A percentile compares a stretch with the other conserved stretches of the same genome.
Evolutionary conservation across 2,329 filamentous ascomycete genomes (phyloP).

Genomic region (Diaporthe humulicola): DNA sequence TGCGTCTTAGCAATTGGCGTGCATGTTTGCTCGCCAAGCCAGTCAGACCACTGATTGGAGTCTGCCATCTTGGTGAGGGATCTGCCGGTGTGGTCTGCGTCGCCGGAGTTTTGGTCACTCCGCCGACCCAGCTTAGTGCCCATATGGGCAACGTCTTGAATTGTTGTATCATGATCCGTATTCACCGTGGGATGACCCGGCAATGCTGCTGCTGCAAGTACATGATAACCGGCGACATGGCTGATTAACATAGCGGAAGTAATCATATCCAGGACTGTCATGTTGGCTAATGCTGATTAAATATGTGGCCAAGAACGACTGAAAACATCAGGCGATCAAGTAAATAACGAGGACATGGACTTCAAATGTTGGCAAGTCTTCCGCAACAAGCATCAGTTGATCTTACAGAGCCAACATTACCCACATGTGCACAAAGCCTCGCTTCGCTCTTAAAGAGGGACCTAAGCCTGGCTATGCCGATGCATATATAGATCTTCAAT

Average conservation of each 20-base stretch:
- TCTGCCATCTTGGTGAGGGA: not conserved
- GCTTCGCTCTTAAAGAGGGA: rapidly evolving
- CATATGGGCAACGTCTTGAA: not conserved
- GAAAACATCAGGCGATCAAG: not conserved
- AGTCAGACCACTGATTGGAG: slow-evolving; percentile 42
- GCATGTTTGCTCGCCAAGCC: slow-evolving; percentile 43
- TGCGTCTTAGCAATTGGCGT: slow-evolving; percentile 40
- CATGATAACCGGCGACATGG: not conserved
- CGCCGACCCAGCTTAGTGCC: no score
- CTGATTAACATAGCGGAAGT: not conserved
- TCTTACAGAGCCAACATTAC: no score
- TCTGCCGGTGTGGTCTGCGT: not conserved
- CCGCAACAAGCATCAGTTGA: not conserved
- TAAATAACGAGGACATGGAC: not conserved
- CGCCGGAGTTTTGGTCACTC: not conserved
- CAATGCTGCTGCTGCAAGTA: not conserved
- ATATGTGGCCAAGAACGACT: no score
- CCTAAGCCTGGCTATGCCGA: not conserved
- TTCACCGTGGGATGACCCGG: not conserved
- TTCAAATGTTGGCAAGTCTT: not conserved
- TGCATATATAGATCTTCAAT: not conserved
- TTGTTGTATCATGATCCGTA: not conserved
- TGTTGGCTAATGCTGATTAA: not conserved
- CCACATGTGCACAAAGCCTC: no score
- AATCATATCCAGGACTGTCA: not conserved